Conservation (phyloP, 306 rosid genomes). For the Lupinus albus region DNA sequence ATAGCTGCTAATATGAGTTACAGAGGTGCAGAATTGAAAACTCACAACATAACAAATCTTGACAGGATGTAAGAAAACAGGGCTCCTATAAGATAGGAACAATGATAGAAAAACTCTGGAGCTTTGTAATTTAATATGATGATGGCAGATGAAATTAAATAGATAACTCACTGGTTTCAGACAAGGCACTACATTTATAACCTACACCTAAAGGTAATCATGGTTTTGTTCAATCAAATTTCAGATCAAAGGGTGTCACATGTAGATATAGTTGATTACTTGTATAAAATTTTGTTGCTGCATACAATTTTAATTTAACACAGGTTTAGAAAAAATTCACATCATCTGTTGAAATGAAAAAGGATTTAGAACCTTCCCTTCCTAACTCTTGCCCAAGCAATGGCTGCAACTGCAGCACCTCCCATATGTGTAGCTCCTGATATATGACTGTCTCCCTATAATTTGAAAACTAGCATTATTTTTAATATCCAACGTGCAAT, state of each 20-base stretch:
- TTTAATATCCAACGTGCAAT: conserved; percentile 20
- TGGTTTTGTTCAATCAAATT: conserved; percentile 37
- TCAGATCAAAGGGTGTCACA: conserved; percentile 40
- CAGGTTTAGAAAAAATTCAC: no score
- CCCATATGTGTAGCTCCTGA: conserved; percentile 91
- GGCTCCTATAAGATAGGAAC: conserved; percentile 1
- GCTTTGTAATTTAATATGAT: conserved; percentile 17
- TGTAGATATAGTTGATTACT: conserved; percentile 51
- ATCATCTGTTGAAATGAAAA: conserved; percentile 20
- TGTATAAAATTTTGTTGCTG: no score
- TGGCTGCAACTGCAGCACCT: conserved; percentile 87
- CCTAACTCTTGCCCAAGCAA: conserved; percentile 73
- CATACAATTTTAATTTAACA: no score
- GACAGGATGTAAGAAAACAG: neutral
- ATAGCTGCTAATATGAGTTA: neutral
- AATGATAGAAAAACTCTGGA: neutral
- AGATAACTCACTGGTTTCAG: no score
- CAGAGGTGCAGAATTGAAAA: neutral
- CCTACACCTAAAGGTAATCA: conserved; percentile 52
- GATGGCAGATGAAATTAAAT: no score
- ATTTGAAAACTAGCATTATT: conserved; percentile 24
- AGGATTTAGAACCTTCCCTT: conserved; percentile 65
- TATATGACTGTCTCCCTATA: conserved; percentile 65
- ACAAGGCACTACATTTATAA: no score
- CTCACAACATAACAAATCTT: neutral